Conservation (phyloP, 2,329 filamentous ascomycete genomes). For the Sclerotinia trifoliorum region DNA sequence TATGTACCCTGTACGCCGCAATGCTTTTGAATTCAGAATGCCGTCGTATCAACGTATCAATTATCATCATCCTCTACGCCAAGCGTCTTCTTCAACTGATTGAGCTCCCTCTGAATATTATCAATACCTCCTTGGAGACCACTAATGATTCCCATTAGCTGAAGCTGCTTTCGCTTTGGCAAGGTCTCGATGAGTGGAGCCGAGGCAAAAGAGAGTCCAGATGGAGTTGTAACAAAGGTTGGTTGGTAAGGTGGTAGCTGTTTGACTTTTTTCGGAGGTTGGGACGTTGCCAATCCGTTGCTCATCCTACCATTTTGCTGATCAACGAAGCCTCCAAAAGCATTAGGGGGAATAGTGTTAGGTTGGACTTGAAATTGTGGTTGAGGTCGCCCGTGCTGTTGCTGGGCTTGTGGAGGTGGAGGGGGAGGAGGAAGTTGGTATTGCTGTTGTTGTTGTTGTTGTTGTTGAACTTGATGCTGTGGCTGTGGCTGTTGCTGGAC, state of each 20-base stretch:
- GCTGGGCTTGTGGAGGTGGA: neutral
- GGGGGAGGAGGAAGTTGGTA: neutral
- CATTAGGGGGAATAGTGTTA: neutral
- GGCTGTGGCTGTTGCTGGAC: neutral
- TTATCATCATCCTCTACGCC: constrained; percentile 38
- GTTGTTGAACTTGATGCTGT: neutral
- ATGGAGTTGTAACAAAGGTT: constrained; percentile 7
- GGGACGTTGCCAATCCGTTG: constrained; percentile 8
- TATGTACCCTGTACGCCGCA: constrained; percentile 1
- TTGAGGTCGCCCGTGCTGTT: constrained; percentile 2
- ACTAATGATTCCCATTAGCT: constrained; percentile 38
- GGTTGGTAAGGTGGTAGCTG: constrained; percentile 8
- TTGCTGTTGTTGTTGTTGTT: neutral
- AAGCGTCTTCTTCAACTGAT: constrained; percentile 36
- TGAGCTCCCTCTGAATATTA: constrained; percentile 37
- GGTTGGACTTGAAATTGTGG: constrained; percentile 9
- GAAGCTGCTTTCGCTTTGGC: constrained; percentile 38
- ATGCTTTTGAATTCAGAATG: neutral
- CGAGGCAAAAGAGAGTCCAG: constrained; percentile 15
- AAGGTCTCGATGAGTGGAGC: constrained; percentile 37
- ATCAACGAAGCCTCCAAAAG: constrained; percentile 9
- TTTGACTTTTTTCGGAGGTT: constrained; percentile 11
- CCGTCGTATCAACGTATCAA: constrained; percentile 9
- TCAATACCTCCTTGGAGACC: constrained; percentile 40
- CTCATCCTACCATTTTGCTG: constrained; percentile 16